A percentile compares a stretch with the other conserved stretches of the same genome.
Conservation (phyloP, 1,139 yeast genomes). For the Geotrichum aggregatum region DNA sequence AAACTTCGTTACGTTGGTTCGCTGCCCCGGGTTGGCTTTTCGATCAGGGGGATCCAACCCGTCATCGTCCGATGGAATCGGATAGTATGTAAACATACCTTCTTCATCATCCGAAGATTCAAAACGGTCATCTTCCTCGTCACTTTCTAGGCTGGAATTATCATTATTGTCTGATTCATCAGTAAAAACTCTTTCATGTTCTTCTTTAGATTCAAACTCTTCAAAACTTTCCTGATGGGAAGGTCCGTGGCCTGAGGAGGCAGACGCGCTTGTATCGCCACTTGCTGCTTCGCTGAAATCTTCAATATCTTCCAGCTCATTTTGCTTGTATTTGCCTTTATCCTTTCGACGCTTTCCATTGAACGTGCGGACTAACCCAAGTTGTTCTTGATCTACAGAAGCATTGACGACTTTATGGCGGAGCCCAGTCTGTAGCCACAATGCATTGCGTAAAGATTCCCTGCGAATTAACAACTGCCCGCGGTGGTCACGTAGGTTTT, state of each 20-base stretch:
- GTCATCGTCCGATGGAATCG: constrained; percentile 28
- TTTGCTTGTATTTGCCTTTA: constrained; percentile 1
- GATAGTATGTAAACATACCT: constrained; percentile 21
- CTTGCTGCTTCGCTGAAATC: not conserved
- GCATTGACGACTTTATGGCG: constrained; percentile 39
- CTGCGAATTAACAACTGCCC: constrained; percentile 41
- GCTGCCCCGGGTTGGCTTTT: not conserved
- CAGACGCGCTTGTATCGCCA: constrained; percentile 9
- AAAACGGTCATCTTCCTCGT: constrained; percentile 5
- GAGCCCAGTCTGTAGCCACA: constrained; percentile 47
- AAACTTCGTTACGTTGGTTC: constrained; percentile 36
- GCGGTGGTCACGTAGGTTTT: constrained; percentile 37
- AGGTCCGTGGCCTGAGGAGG: not conserved
- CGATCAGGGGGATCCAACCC: constrained; percentile 21
- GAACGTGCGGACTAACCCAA: constrained; percentile 20
- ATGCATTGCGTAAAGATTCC: constrained; percentile 43
- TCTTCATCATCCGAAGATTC: constrained; percentile 21
- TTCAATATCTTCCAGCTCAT: not conserved
- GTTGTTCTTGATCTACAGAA: constrained; percentile 22
- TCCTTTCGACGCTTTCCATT: not conserved
- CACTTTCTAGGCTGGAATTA: constrained; percentile 2
- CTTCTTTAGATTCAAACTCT: constrained; percentile 1
- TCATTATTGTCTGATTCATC: constrained; percentile 7
- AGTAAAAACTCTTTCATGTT: not conserved
- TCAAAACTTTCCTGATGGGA: not conserved